Evolutionary conservation across 2,329 filamentous ascomycete species (phyloP), one percentile per base, ranked within the genome.

Genomic region (Botryotinia convoluta): DNA sequence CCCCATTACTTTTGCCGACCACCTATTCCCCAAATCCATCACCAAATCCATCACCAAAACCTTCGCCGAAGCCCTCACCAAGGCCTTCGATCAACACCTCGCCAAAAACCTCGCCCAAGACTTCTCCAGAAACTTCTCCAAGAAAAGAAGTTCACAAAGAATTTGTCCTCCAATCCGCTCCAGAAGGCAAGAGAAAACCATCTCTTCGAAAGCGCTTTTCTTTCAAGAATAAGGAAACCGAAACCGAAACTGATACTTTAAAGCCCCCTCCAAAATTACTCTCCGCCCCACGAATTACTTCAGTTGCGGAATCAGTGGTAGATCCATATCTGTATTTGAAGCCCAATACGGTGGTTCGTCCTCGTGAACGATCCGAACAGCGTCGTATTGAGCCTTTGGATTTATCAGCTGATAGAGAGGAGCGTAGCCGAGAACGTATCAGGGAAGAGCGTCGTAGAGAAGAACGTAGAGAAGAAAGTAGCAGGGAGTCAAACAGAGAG

Each of bases 161-260:
- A 35, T 48, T 45, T 37, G 32, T 48, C 20, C 70, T 61, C 51
- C 48, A 73, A 72, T 73, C 76, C 26, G 63, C 69, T 5, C 76
- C 78, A 20, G 78, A 78, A 75, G 67, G 77, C 22, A 72, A 62
- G 14, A 72, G 75, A 67, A 74, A 76, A 73, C 74, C 76, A 20
- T 80, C 79, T 7, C 42, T 79, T 29, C 75, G 79, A 67, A 75
- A 81, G 63, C 78, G 79, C 12, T 78, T 81, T 67, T 80, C 79
- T 22, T 42, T 81, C 9, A 77, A 77, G 64, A 75, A 75, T 14
- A 80, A 79, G 74, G 77, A 79, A 18, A 70, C 64, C 2, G 74
- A 74, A 9, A 69, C 72, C 4, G 75, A 78, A 62, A 54, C 72
- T 3, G 75, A 78, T 65, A 67, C 35, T 12, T 73, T 74, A 9